A percentile compares a stretch with the other conserved stretches of the same genome.
Evolutionary conservation across 2,329 filamentous ascomycete species (phyloP).

Genomic region (Trichoderma sp.): DNA sequence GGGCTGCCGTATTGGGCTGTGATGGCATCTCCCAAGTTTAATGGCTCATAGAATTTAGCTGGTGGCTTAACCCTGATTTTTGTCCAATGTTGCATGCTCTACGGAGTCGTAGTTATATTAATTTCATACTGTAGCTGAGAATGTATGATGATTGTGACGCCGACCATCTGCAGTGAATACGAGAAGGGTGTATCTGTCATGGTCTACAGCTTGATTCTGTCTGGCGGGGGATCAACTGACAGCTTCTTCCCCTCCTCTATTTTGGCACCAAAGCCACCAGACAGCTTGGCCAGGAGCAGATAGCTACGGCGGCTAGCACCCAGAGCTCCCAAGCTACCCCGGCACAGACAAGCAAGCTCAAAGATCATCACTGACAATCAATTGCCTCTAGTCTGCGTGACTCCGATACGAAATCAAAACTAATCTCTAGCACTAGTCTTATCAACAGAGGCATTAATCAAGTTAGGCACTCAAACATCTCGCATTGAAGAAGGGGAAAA

Average conservation of each 20-base stretch:
- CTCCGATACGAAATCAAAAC: background rate
- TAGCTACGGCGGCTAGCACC: background rate
- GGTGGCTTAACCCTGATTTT: background rate
- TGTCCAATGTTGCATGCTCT: background rate
- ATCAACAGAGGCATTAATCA: background rate
- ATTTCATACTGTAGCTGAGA: background rate
- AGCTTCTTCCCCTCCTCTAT: background rate
- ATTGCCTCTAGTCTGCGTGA: background rate
- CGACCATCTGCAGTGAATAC: background rate
- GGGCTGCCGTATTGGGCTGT: background rate
- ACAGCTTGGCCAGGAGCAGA: background rate
- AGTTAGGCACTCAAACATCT: background rate
- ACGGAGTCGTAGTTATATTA: background rate
- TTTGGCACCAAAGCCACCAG: background rate
- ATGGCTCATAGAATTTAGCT: slow-evolving; percentile 5
- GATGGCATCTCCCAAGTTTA: background rate
- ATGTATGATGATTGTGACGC: background rate
- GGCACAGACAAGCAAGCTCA: background rate
- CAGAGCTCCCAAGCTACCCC: background rate
- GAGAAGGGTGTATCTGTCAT: background rate
- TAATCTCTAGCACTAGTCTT: background rate
- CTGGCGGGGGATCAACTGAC: background rate
- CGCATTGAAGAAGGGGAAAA: background rate
- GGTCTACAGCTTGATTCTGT: background rate
- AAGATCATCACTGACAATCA: background rate